These are phyloP conservation scores for Clavispora fructus DNA, from an alignment of 805 yeast species.

Conservation along the genomic window DNA sequence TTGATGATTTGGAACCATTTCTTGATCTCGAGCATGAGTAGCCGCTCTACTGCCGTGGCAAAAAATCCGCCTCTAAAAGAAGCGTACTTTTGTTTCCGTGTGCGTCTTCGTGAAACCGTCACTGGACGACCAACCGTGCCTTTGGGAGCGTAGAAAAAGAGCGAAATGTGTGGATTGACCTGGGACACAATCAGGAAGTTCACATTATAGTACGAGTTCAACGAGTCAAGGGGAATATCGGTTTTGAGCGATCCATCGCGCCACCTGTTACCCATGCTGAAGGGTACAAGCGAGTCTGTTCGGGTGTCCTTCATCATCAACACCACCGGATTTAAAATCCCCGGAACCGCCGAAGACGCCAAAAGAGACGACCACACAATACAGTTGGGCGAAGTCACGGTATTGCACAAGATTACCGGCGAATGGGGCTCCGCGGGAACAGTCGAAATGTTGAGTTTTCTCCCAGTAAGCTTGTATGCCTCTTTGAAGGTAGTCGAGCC, in stretches of 20 bases:
- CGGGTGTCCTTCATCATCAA: constrained; percentile 57
- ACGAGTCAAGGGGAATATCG: constrained; percentile 69
- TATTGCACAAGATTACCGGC: constrained; percentile 73
- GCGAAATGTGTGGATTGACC: constrained; percentile 75
- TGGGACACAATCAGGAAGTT: constrained; percentile 75
- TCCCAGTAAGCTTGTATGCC: constrained; percentile 63
- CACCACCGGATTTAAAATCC: constrained; percentile 73
- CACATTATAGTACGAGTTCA: constrained; percentile 71
- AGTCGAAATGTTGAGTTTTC: constrained; percentile 65
- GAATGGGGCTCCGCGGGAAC: constrained; percentile 81
- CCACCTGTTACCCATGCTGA: constrained; percentile 71
- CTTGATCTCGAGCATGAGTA: constrained; percentile 65
- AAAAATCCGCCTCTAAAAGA: constrained; percentile 70
- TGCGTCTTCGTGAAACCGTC: constrained; percentile 43
- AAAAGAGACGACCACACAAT: constrained; percentile 74
- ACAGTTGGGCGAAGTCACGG: constrained; percentile 73
- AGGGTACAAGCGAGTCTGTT: constrained; percentile 49
- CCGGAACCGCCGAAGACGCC: constrained; percentile 82
- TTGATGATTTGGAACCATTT: constrained; percentile 71
- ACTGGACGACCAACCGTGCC: constrained; percentile 82
- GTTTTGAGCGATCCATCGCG: constrained; percentile 76
- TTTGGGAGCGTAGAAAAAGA: constrained; percentile 71
- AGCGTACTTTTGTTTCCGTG: constrained; percentile 28
- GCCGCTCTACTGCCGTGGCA: constrained; percentile 65
- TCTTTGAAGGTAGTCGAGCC: constrained; percentile 73